Conservation (phyloP, 176 grass and related monocot species). For the Aegilops tauschii region DNA sequence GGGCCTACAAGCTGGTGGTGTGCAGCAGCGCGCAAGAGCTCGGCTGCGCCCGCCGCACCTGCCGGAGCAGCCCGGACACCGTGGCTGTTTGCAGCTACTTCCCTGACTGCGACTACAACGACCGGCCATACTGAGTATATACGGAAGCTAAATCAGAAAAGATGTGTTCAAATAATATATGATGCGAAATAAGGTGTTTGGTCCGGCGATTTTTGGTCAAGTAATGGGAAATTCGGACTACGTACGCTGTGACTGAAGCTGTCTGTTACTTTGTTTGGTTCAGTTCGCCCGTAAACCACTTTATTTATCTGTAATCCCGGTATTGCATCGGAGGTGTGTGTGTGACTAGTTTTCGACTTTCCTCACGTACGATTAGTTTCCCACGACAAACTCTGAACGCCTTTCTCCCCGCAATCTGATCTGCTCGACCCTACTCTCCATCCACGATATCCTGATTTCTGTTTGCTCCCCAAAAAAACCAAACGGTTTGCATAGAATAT, state of each 20-base stretch:
- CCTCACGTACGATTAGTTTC: too few relatives aligned
- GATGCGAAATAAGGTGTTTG: not conserved
- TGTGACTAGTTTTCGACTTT: too few relatives aligned
- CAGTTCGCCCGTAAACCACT: not conserved
- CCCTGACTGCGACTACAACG: slow-evolving; percentile 26
- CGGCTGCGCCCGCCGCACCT: not conserved
- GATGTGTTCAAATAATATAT: not conserved
- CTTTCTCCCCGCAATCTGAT: too few relatives aligned
- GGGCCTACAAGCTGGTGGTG: not conserved
- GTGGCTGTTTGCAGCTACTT: slow-evolving; percentile 41
- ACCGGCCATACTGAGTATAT: slow-evolving; percentile 27
- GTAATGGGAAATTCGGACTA: not conserved
- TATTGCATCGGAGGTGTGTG: too few relatives aligned
- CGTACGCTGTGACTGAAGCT: not conserved
- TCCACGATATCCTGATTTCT: too few relatives aligned
- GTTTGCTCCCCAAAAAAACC: too few relatives aligned
- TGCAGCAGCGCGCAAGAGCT: not conserved
- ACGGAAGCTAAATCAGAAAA: not conserved
- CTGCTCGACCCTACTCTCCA: too few relatives aligned
- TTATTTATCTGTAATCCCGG: not conserved
- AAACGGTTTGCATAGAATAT: too few relatives aligned
- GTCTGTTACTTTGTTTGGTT: not conserved
- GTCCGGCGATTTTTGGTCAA: not conserved
- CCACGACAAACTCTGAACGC: too few relatives aligned
- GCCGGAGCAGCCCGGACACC: not conserved